Base-by-base conservation (phyloP, 169 alveolate species). In the Cyclospora cayetanensis region DNA sequence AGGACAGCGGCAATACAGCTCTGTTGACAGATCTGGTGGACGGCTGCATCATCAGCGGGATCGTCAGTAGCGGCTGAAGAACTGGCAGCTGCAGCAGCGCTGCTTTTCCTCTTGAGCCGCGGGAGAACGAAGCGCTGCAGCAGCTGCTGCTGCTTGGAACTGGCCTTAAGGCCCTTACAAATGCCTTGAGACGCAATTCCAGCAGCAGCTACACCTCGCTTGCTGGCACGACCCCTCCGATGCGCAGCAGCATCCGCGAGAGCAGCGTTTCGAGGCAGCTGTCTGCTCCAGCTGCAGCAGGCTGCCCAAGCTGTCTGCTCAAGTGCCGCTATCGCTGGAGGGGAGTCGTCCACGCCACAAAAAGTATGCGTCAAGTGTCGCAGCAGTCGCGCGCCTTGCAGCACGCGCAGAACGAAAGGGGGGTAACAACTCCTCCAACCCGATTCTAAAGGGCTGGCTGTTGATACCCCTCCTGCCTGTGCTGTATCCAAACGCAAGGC, bases 341-440 rank as follows among this genome's bases (percentile, higher is more conserved):
- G 52, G 3, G 74, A 79, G 35, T 50, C 43, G 22, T 11, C 0
- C 35, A 29, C 35, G 88, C 88, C 43, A 46, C 88, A 11, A 53
- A 5, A 29, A n/a, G n/a, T n/a, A n/a, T n/a, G n/a, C n/a, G 50
- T 5, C n/a, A 79, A 50, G 70, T 55, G 88, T 22, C 70, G 88
- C 50, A 79, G 88, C 72, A 79, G 88, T 34, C 25, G 72, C 4
- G 88, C 68, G 5, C 72, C 88, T 7, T 43, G 70, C 72, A 79
- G 41, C 3, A 79, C 88, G 52, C 88, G 70, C 41, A 43, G 70
- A 12, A 79, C 88, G 52, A 46, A 70, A n/a, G 88, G 88, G 0
- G 88, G 88, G 20, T 79, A 79, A 25, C 31, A 66, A 37, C 65
- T 55, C 37, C 88, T 43, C 88, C 88, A 79, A 20, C 88, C 88